A percentile compares a stretch with the other conserved stretches of the same genome.
Conservation (phyloP, 192 early-diverging fungal genomes). For the Entomortierella parvispora region DNA sequence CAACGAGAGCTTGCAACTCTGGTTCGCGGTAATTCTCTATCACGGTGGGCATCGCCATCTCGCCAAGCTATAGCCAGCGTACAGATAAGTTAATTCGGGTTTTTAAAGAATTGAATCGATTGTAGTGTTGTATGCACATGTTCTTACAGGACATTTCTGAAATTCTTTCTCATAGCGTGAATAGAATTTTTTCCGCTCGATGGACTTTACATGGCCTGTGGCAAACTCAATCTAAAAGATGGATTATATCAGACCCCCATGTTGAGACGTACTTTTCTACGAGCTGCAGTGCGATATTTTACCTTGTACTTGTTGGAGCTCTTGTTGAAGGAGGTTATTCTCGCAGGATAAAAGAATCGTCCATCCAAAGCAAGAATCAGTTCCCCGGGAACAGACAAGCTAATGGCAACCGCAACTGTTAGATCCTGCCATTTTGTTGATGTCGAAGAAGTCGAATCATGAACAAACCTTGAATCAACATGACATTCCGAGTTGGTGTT, state of each 20-base stretch:
- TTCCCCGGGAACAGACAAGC: conserved; percentile 44
- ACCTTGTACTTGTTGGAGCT: conserved; percentile 51
- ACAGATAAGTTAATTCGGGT: no score
- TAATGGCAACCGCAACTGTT: no score
- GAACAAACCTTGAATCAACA: not conserved
- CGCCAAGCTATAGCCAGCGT: conserved; percentile 40
- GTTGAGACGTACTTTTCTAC: no score
- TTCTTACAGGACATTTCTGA: conserved; percentile 37
- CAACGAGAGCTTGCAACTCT: conserved; percentile 20
- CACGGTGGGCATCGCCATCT: conserved; percentile 8
- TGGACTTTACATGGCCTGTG: conserved; percentile 19
- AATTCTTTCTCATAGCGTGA: conserved; percentile 42
- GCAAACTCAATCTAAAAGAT: conserved; percentile 23
- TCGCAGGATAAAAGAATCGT: conserved; percentile 31
- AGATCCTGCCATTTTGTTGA: no score
- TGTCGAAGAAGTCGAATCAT: not conserved
- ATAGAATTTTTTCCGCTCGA: conserved; percentile 43
- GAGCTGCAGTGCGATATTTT: no score
- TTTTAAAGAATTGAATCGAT: no score
- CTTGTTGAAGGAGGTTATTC: conserved; percentile 24
- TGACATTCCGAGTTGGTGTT: not conserved
- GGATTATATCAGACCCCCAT: no score
- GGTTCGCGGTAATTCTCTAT: conserved; percentile 16
- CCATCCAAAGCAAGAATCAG: conserved; percentile 21
- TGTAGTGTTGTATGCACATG: no score